Conservation (phyloP, 306 rosid genomes). For the Medicago lupulina region DNA sequence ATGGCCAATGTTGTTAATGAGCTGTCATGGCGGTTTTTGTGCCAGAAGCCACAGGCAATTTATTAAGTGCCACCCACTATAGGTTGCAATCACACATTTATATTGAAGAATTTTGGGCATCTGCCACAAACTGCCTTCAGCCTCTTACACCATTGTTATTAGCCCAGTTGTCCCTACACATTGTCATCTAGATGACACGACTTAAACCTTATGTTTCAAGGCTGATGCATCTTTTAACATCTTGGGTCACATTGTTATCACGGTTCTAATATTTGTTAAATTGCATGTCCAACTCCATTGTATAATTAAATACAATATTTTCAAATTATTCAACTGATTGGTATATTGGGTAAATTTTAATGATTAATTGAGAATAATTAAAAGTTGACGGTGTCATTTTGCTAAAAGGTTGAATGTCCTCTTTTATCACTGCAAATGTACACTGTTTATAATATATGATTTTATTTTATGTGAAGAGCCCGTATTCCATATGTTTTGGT, state of each 20-base stretch:
- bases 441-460: background rate
- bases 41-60: background rate
- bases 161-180: background rate
- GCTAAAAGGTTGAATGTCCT: too few species aligned
- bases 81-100: background rate
- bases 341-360: background rate
- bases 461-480: background rate
- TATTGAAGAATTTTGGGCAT: background rate
- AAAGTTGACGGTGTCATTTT: constrained; percentile 1
- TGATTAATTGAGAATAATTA: constrained; percentile 6
- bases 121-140: background rate
- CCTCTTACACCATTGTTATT: background rate
- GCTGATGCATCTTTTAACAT: background rate
- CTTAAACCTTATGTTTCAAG: background rate
- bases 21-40: background rate
- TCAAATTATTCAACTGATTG: constrained; percentile 2
- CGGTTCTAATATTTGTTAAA: background rate
- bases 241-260: background rate
- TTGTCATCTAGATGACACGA: background rate
- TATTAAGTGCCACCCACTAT: background rate
- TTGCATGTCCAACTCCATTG: background rate
- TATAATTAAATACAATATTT: constrained; percentile 2
- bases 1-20: background rate
- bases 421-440: too few species aligned
- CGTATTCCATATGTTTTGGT: constrained; percentile 4